A percentile compares a stretch with the other conserved stretches of the same genome.
Evolutionary conservation across 1,139 yeast genomes (phyloP).

Genomic region (Sugiyamaella japonica): DNA sequence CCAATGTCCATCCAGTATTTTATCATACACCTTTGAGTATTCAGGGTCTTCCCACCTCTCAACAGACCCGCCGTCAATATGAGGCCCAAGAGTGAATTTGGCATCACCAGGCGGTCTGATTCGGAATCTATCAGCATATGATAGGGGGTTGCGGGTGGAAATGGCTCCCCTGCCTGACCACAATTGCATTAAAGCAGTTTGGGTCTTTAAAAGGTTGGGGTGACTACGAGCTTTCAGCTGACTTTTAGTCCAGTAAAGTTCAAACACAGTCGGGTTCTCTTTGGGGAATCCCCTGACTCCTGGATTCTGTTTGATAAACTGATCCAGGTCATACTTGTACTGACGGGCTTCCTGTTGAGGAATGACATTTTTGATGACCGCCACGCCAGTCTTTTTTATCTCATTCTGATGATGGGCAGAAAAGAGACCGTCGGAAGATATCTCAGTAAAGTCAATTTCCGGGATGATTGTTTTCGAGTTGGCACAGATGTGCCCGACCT

Average conservation of each 20-base stretch:
- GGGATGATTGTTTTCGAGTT: constrained; percentile 25
- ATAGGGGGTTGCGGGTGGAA: constrained; percentile 17
- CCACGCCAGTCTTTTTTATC: constrained; percentile 37
- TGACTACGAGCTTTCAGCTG: constrained; percentile 49
- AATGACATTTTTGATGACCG: constrained; percentile 40
- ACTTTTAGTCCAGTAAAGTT: constrained; percentile 48
- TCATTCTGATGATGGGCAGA: background rate
- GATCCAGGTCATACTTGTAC: constrained; percentile 55
- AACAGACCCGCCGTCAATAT: constrained; percentile 49
- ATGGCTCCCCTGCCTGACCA: constrained; percentile 31
- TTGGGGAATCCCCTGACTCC: constrained; percentile 54
- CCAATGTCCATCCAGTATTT: constrained; percentile 48
- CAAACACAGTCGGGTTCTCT: constrained; percentile 39
- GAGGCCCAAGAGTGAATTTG: constrained; percentile 43
- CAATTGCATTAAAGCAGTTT: constrained; percentile 37
- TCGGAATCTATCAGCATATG: constrained; percentile 59
- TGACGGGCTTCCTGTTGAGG: constrained; percentile 35
- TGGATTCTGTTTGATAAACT: constrained; percentile 81
- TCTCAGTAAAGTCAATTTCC: constrained; percentile 5
- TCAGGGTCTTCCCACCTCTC: constrained; percentile 51
- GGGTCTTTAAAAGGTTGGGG: constrained; percentile 37
- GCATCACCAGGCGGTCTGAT: constrained; percentile 48
- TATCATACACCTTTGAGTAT: constrained; percentile 45
- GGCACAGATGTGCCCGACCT: constrained; percentile 30
- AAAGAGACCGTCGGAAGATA: constrained; percentile 1